phyloP scores from a whole-genome alignment of 257 asterid genomes.

The Linderniella brevidens region DNA sequence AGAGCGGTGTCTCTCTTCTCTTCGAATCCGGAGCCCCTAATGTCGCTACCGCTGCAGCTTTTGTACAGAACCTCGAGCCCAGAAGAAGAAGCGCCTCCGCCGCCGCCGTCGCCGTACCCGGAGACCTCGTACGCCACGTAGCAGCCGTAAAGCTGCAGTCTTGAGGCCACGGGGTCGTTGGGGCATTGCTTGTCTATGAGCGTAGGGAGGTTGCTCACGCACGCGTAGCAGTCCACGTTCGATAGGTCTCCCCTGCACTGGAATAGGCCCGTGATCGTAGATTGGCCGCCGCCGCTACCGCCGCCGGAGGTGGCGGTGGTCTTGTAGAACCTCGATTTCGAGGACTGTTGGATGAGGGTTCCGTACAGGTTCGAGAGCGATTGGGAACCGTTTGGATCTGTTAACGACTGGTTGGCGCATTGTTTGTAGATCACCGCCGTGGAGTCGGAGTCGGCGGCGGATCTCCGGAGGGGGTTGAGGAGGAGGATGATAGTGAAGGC shows the following conservation, averaged over 20 bases:
- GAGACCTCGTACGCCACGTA: conserved; percentile 77
- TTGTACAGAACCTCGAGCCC: conserved; percentile 89
- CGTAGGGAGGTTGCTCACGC: conserved; percentile 67
- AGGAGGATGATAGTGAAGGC: too few species aligned
- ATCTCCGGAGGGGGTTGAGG: too few species aligned
- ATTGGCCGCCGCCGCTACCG: conserved; percentile 13
- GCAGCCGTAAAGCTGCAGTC: conserved; percentile 82
- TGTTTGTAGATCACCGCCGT: too few species aligned
- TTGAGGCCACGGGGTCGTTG: conserved; percentile 51
- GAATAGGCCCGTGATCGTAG: conserved; percentile 60
- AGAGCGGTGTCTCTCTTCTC: conserved; percentile 78
- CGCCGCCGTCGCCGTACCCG: conserved; percentile 26
- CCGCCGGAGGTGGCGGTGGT: too few species aligned
- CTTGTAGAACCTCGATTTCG: too few species aligned
- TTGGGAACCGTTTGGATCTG: too few species aligned
- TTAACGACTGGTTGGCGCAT: too few species aligned
- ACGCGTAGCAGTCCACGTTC: conserved; percentile 72
- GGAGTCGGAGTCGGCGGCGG: too few species aligned
- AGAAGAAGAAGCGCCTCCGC: conserved; percentile 59
- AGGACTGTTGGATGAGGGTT: too few species aligned
- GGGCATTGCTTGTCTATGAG: conserved; percentile 86
- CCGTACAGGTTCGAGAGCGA: too few species aligned
- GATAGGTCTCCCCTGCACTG: conserved; percentile 88
- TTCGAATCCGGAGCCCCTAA: conserved; percentile 72
- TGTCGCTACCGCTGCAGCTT: conserved; percentile 58